Evolutionary conservation across 768 basidiomycete species (phyloP), one percentile per base, ranked within the genome.

Genomic region (Megacollybia marginata): DNA sequence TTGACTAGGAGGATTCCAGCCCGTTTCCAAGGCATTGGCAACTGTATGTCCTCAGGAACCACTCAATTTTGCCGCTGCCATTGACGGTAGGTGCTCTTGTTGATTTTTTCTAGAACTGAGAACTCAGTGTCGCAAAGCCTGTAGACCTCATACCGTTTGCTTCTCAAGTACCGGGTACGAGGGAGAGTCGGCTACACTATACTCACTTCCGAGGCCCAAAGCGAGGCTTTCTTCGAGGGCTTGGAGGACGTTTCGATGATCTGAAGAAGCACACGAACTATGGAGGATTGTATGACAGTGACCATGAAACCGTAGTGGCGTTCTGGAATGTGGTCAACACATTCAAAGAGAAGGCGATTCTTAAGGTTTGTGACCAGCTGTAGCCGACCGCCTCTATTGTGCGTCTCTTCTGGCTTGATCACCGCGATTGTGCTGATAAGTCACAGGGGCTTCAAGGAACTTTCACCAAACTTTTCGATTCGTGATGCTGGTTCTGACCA

Each of bases 281-380:
- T 53, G 91, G 92, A 1, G 92, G 93, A 5, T 59, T 85, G 16
- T 92, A 85, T 58, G 73, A 85, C 56, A 75, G 84, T 40, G 66
- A 80, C 6, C 80, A 93, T 55, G 66, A 70, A 10, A 90, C 89
- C 0, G 85, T 95, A 15, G 62, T 73, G 33, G 60, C 76, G 45
- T 97, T 98, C 62, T 98, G 95, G 95, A 82, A 76, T 57, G 89
- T 85, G 23, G 78, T 94, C 51, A 76, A 83, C 33, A 67, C 78
- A 2, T 89, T 99, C 60, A 76, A 82, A 98, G 56, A 78, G 86
- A 12, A 73, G 83, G 42, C 74, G 80, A 1, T 70, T 98, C 49
- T 65, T 99, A 50, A 78, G 90, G 12, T 99, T 98, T 57, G 95
- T 92, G 16, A 97, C 96, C 15, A 92, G 89, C 55, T 93, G 92